These are phyloP conservation scores for Magnusiomyces tetraspermus DNA, from an alignment of 1,139 yeast genomes.

Conservation along the genomic window DNA sequence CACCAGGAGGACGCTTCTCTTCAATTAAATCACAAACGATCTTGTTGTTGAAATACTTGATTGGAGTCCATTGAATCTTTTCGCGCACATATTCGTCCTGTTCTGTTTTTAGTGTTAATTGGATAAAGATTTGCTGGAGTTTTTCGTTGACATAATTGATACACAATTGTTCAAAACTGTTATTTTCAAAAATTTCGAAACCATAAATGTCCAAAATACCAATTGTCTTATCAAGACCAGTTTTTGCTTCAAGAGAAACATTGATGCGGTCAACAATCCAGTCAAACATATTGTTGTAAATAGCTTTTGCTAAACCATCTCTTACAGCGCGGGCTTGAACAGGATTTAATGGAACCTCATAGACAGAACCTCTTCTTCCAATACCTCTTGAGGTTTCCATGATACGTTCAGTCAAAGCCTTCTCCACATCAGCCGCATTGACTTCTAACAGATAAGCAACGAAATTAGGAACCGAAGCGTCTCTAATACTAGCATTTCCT, in stretches of 20 bases:
- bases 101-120: slow-evolving; percentile 88
- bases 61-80: slow-evolving; percentile 95
- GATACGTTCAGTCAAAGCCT: slow-evolving; percentile 66
- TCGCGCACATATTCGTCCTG: slow-evolving; percentile 96
- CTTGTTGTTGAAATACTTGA: slow-evolving; percentile 90
- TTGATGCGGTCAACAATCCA: slow-evolving; percentile 98
- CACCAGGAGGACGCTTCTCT: slow-evolving; percentile 90
- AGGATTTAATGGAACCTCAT: slow-evolving; percentile 84
- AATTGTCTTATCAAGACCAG: slow-evolving; percentile 55
- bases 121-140: slow-evolving; percentile 93
- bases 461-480: slow-evolving; percentile 81
- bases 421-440: slow-evolving; percentile 54
- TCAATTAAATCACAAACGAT: slow-evolving; percentile 97
- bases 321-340: slow-evolving; percentile 92
- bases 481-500: slow-evolving; percentile 76
- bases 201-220: slow-evolving; percentile 98
- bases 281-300: slow-evolving; percentile 85
- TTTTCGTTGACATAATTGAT: slow-evolving; percentile 96
- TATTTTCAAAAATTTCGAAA: slow-evolving; percentile 93
- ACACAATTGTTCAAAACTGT: slow-evolving; percentile 94
- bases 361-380: slow-evolving; percentile 80
- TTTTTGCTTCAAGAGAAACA: slow-evolving; percentile 47
- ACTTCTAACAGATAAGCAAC: slow-evolving; percentile 88
- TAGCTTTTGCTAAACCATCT: slow-evolving; percentile 91
- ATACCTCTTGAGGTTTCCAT: slow-evolving; percentile 70